These are phyloP conservation scores for Colletotrichum sp. DNA, from an alignment of 2,329 filamentous ascomycete species.

Conservation along the genomic window DNA sequence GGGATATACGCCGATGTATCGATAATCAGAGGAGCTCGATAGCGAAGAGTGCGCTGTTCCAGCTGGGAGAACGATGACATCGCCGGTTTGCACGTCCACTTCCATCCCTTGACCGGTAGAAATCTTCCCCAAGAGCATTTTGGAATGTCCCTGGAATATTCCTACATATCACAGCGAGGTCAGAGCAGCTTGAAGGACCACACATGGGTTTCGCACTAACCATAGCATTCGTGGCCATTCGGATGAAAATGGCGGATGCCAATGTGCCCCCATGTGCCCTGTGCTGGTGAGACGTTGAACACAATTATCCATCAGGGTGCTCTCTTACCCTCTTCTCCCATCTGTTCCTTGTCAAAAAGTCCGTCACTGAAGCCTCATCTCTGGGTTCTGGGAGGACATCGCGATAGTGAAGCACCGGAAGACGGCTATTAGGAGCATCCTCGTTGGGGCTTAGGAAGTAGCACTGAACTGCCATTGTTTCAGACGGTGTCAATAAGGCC, in stretches of 20 bases:
- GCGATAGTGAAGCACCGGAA: neutral
- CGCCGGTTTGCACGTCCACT: neutral
- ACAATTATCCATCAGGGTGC: neutral
- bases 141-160: neutral
- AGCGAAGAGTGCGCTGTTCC: neutral
- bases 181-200: neutral
- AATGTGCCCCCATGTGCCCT: neutral
- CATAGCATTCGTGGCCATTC: neutral
- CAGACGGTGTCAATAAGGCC: neutral
- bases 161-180: neutral
- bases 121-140: neutral
- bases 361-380: neutral
- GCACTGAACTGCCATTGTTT: neutral
- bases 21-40: neutral
- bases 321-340: neutral
- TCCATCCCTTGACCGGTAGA: neutral
- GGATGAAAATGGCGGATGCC: neutral
- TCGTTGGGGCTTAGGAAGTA: neutral
- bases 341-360: neutral
- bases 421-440: neutral
- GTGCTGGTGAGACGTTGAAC: neutral
- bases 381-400: neutral
- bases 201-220: neutral
- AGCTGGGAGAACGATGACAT: neutral
- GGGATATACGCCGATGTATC: neutral